A percentile compares a stretch with the other conserved stretches of the same genome.
phyloP scores from a whole-genome alignment of 108 stramenopile genomes.

The Parietichytrium sp. region DNA sequence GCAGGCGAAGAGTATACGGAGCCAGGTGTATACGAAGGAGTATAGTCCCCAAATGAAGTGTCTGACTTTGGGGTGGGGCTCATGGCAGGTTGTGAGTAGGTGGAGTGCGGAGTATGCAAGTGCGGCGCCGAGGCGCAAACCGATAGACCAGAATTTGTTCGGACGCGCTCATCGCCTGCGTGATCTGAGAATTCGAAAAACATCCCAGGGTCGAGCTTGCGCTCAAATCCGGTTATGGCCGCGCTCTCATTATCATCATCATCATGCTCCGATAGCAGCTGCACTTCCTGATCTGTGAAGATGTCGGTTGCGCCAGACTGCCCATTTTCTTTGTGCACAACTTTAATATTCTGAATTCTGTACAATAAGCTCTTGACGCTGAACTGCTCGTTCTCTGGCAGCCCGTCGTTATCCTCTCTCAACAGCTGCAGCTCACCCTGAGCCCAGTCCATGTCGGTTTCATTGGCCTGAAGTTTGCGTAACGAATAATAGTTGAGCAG shows the following conservation, averaged over 20 bases:
- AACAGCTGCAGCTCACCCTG: neutral
- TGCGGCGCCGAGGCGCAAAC: neutral
- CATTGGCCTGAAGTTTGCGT: neutral
- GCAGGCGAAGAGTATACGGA: neutral
- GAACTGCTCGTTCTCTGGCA: neutral
- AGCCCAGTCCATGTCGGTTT: neutral
- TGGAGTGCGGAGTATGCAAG: neutral
- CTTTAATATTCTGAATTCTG: neutral
- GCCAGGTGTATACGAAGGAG: too few relatives aligned
- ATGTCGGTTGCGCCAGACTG: neutral
- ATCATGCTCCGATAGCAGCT: neutral
- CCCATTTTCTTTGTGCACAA: neutral
- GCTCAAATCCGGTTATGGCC: neutral
- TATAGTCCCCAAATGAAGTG: too few relatives aligned
- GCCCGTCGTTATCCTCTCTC: neutral
- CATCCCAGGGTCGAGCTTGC: neutral
- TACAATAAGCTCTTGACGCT: constrained; percentile 17
- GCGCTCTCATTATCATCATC: neutral
- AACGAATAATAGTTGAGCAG: neutral
- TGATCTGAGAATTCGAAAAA: too few relatives aligned
- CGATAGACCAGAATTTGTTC: neutral
- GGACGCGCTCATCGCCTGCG: neutral
- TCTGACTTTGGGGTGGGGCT: too few relatives aligned
- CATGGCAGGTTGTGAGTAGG: too few relatives aligned
- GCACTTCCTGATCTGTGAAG: neutral